Evolutionary conservation across 495 filamentous ascomycete species (phyloP).

Genomic region (Aspergillus ostianus): DNA sequence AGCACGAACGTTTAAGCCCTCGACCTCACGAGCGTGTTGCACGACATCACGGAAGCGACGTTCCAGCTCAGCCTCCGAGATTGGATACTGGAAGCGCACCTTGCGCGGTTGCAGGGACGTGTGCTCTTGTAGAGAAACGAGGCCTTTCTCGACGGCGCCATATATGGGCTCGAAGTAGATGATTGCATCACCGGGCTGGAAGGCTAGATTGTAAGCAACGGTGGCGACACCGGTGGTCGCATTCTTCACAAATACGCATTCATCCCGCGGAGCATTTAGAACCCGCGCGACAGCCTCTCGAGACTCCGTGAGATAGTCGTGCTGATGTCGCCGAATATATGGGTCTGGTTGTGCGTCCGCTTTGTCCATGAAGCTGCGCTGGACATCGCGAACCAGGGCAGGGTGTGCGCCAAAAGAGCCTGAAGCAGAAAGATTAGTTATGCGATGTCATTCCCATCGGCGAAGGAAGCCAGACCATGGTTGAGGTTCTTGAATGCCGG

Average conservation of each 20-base stretch:
- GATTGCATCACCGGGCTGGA: slow-evolving; percentile 58
- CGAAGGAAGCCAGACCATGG: slow-evolving; percentile 55
- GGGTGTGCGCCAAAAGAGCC: slow-evolving; percentile 86
- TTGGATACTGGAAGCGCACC: slow-evolving; percentile 54
- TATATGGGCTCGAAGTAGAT: slow-evolving; percentile 74
- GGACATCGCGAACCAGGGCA: slow-evolving; percentile 50
- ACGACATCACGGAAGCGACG: slow-evolving; percentile 50
- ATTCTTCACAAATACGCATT: slow-evolving; percentile 76
- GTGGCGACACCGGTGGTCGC: slow-evolving; percentile 79
- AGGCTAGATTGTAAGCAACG: slow-evolving; percentile 71
- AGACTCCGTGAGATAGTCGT: slow-evolving; percentile 57
- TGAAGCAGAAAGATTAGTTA: slow-evolving; percentile 16
- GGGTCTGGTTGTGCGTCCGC: slow-evolving; percentile 66
- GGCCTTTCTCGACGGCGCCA: slow-evolving; percentile 66
- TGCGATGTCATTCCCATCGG: not conserved
- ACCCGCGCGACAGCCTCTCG: slow-evolving; percentile 62
- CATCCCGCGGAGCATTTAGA: slow-evolving; percentile 60
- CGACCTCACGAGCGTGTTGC: slow-evolving; percentile 28
- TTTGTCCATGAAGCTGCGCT: slow-evolving; percentile 55
- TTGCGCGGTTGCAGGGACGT: slow-evolving; percentile 40
- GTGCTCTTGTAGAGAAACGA: slow-evolving; percentile 69
- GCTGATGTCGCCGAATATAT: slow-evolving; percentile 67
- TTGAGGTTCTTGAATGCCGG: slow-evolving; percentile 71
- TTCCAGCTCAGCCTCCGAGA: slow-evolving; percentile 58
- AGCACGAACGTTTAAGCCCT: slow-evolving; percentile 50